These are phyloP conservation scores for Penicillium brevicompactum DNA, from an alignment of 2,329 filamentous ascomycete species.

Conservation along the genomic window DNA sequence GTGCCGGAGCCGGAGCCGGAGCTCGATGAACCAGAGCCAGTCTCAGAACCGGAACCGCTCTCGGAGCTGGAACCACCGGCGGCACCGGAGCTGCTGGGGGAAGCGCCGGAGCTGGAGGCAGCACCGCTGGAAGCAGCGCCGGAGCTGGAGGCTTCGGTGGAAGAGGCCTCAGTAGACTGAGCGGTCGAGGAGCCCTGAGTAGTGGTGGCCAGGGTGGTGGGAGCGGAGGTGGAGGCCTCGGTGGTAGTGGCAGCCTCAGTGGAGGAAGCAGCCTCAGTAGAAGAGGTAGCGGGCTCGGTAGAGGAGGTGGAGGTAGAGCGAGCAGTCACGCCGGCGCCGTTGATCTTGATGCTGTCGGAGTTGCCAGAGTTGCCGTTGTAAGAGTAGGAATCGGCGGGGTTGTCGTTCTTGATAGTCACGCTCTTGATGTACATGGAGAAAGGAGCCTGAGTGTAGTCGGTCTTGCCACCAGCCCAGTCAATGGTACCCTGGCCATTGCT, in stretches of 20 bases:
- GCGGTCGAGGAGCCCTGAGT: conserved; percentile 10
- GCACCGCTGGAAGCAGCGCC: conserved; percentile 12
- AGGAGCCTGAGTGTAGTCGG: conserved; percentile 66
- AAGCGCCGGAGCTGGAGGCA: conserved; percentile 11
- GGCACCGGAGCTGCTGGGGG: background rate
- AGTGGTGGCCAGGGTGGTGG: conserved; percentile 18
- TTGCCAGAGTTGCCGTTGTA: conserved; percentile 64
- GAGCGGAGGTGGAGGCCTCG: conserved; percentile 9
- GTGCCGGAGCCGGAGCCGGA: conserved; percentile 17
- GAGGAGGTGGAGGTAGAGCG: conserved; percentile 11
- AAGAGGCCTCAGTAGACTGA: conserved; percentile 12
- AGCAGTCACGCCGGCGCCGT: conserved; percentile 14
- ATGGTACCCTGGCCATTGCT: conserved; percentile 53
- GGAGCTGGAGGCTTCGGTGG: conserved; percentile 4
- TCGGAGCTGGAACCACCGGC: conserved; percentile 9
- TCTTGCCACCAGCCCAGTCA: conserved; percentile 70
- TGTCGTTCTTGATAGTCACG: conserved; percentile 58
- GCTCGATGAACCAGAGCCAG: conserved; percentile 9
- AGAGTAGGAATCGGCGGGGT: conserved; percentile 64
- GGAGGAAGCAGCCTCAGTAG: conserved; percentile 8
- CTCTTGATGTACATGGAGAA: conserved; percentile 75
- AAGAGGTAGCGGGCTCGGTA: conserved; percentile 6
- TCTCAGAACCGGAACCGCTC: conserved; percentile 8
- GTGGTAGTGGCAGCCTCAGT: conserved; percentile 4
- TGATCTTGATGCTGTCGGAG: conserved; percentile 64